Evolutionary conservation across 1,284 basidiomycete genomes (phyloP).

Genomic region (Ustilago shanxiensis): DNA sequence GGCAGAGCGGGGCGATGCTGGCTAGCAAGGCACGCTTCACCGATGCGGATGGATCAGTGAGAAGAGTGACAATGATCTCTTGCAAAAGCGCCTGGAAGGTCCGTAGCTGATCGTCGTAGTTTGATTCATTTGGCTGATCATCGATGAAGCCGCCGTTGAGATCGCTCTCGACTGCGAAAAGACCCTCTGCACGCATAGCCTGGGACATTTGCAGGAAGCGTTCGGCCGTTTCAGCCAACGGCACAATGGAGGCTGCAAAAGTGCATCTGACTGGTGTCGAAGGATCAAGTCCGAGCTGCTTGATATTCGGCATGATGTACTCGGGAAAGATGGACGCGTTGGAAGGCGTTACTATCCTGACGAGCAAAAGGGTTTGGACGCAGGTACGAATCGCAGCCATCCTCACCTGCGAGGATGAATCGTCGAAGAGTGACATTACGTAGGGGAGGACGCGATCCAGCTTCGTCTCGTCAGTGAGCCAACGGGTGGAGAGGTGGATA

Average conservation of each 20-base stretch:
- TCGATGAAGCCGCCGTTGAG: constrained; percentile 75
- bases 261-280: constrained; percentile 89
- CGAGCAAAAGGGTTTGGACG: constrained; percentile 85
- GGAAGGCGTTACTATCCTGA: constrained; percentile 88
- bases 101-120: constrained; percentile 73
- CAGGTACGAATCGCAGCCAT: constrained; percentile 81
- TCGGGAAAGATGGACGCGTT: constrained; percentile 89
- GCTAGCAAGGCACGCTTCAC: constrained; percentile 76
- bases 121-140: constrained; percentile 48
- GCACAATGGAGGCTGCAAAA: constrained; percentile 87
- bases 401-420: constrained; percentile 81
- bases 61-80: constrained; percentile 83
- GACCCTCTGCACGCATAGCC: constrained; percentile 84
- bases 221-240: constrained; percentile 84
- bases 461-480: constrained; percentile 93
- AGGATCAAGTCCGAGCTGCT: constrained; percentile 82
- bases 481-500: constrained; percentile 80
- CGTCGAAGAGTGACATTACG: constrained; percentile 86
- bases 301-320: constrained; percentile 92
- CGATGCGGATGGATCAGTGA: constrained; percentile 74
- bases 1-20: constrained; percentile 87
- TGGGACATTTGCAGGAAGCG: constrained; percentile 92
- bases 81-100: constrained; percentile 88
- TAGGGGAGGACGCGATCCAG: constrained; percentile 94
- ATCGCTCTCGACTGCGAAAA: constrained; percentile 78